Evolutionary conservation across 2,329 filamentous ascomycete species (phyloP).

Genomic region (Cordyceps pruinosa): DNA sequence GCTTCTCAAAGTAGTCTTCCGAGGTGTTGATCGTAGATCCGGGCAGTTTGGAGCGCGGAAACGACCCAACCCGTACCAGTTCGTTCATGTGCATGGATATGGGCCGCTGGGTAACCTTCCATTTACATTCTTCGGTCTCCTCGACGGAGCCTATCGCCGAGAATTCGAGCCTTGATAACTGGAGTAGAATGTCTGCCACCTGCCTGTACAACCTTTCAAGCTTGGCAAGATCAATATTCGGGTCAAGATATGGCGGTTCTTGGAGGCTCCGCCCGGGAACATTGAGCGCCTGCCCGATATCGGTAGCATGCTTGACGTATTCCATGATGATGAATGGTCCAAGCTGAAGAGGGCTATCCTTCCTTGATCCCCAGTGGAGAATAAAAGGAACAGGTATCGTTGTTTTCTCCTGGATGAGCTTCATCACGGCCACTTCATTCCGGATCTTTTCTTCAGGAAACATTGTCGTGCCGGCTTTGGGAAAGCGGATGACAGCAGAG

Average conservation of each 20-base stretch:
- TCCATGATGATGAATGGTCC: conserved; percentile 16
- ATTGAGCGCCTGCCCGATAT: conserved; percentile 10
- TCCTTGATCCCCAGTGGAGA: conserved; percentile 13
- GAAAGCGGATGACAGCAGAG: conserved; percentile 6
- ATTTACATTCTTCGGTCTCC: not conserved
- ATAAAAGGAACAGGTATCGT: conserved; percentile 13
- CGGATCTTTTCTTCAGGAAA: conserved; percentile 15
- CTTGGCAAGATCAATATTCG: conserved; percentile 7
- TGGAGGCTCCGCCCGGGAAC: not conserved
- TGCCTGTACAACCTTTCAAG: conserved; percentile 12
- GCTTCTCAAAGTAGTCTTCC: not conserved
- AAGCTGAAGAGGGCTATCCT: conserved; percentile 13
- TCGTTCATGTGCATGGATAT: not conserved
- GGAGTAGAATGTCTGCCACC: conserved; percentile 2
- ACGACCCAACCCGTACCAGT: not conserved
- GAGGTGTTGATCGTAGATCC: not conserved
- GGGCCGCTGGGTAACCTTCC: not conserved
- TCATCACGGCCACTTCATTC: conserved; percentile 14
- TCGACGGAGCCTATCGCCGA: not conserved
- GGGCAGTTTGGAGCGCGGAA: not conserved
- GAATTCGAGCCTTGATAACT: not conserved
- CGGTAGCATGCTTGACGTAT: conserved; percentile 7
- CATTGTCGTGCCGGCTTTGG: conserved; percentile 10
- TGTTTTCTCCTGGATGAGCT: conserved; percentile 12
- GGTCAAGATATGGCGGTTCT: not conserved